Conservation (phyloP, 148 eudicot genomes). For the Hydrangea macrophylla region DNA sequence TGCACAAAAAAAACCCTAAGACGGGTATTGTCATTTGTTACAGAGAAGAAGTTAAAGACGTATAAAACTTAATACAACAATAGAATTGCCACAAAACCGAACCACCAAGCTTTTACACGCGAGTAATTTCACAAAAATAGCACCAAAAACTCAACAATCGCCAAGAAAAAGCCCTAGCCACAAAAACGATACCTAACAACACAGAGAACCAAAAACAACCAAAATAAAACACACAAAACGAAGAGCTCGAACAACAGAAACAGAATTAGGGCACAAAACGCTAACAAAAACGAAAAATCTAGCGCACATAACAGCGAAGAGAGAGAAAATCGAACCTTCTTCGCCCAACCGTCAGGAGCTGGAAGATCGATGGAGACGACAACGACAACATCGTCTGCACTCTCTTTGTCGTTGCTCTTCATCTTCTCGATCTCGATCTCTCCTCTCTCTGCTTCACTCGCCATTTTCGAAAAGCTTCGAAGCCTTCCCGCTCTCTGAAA, state of each 20-base stretch:
- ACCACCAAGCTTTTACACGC: too few relatives aligned
- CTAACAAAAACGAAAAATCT: not conserved
- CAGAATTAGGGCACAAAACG: constrained; percentile 6
- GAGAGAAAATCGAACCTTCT: constrained; percentile 16
- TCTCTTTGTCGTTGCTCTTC: not conserved
- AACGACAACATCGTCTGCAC: not conserved
- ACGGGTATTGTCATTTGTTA: too few relatives aligned
- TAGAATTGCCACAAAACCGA: too few relatives aligned
- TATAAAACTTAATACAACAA: too few relatives aligned
- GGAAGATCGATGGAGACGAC: constrained; percentile 25
- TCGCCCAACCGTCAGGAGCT: constrained; percentile 30
- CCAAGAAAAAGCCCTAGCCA: constrained; percentile 1
- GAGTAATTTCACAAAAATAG: not conserved
- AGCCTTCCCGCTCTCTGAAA: not conserved
- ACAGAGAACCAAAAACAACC: not conserved
- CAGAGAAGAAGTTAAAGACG: too few relatives aligned
- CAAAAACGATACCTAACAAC: not conserved
- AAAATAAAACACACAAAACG: not conserved
- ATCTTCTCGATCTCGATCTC: not conserved
- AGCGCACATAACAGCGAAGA: not conserved
- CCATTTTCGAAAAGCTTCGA: constrained; percentile 20
- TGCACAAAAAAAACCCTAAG: too few relatives aligned
- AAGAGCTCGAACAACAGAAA: not conserved
- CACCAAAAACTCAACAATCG: not conserved
- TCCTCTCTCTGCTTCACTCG: constrained; percentile 17